Evolutionary conservation across 164 flowering plant genomes (phyloP), one percentile per base, ranked within the genome.

Genomic region (Warburgia ugandensis): DNA sequence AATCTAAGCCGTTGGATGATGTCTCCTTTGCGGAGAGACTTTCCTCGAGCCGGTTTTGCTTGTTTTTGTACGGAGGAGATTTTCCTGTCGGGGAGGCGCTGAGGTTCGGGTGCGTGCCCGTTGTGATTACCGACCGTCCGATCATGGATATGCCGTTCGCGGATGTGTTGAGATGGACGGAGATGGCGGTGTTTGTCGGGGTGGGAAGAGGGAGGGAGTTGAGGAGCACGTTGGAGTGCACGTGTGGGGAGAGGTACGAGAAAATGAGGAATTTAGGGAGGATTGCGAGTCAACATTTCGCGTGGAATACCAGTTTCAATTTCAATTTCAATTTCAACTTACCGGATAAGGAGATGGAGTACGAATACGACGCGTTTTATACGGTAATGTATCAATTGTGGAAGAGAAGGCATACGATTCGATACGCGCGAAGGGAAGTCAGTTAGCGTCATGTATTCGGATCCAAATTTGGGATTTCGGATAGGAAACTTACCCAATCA

Each of bases 301-400:
- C 45, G 48, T 87, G 94, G 94, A n/a, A n/a, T n/a, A n/a, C n/a
- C n/a, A n/a, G n/a, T n/a, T n/a, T n/a, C n/a, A n/a, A n/a, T n/a
- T n/a, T n/a, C n/a, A n/a, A n/a, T n/a, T n/a, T n/a, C n/a, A n/a
- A n/a, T n/a, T n/a, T n/a, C n/a, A n/a, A n/a, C n/a, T n/a, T n/a
- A n/a, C n/a, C n/a, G n/a, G n/a, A n/a, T n/a, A n/a, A n/a, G n/a
- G 73, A 74, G 48, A 59, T 38, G 43, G 10, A 17, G 40, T 17
- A 64, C 82, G 13, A 64, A 71, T 70, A 66, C 55, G 94, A 78
- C 74, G 76, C 87, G 22, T 87, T 84, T 54, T 52, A 80, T 41
- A 73, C 65, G 70, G 62, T 81, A 49, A 41, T 82, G 77, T 80
- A 82, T 67, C 84, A 87, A 73, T 70, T 87, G 45, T 87, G 94